Base-by-base conservation (phyloP, 2,329 filamentous ascomycete genomes). In the Paecilomyces dactylethromorphus region DNA sequence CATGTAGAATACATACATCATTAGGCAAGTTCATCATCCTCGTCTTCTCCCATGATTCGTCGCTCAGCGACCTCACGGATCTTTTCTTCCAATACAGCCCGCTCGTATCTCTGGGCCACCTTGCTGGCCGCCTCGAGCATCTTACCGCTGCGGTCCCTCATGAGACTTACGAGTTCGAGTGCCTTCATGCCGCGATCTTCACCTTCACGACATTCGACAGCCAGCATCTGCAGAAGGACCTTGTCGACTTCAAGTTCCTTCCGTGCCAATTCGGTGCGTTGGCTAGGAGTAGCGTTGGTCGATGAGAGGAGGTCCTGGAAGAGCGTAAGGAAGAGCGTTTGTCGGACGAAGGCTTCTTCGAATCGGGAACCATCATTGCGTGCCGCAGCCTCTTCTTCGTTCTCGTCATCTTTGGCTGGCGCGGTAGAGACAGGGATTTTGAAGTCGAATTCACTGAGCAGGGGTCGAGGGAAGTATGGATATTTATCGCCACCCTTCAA, bases 131-230 rank as follows among this genome's bases (percentile, higher is more conserved):
- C 90, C 72, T 97, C 92, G 59, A 96, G 76, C 90, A 97, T 97
- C 72, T 89, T 88, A 18, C 93, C 93, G 60, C 85, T 89, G 53
- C 86, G 82, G 76, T 97, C 92, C 52, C 84, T 84, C 87, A 99
- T 90, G 68, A 99, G 79, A 62, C 84, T 82, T 31, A 96, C 94
- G 68, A 97, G 84, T 76, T 99, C 95, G 35, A 99, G 79, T 0
- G 93, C 93, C 65, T 93, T 91, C 91, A 97, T 97, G 5, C 92
- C 93, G 31, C 89, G 83, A 63, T 97, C 92, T 73, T 99, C 94
- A 52, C 92, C 91, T 65, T 94, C 91, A 60, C 92, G 86, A 72
- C 94, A 99, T 78, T 97, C 94, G 6, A 88, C 80, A 2, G 91
- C 92, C 69, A 99, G 80, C 71, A 97, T 83, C 78, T 97, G 92